Evolutionary conservation across 495 filamentous ascomycete species (phyloP), one percentile per base, ranked within the genome.

Genomic region (Hypoxylon fuscum): DNA sequence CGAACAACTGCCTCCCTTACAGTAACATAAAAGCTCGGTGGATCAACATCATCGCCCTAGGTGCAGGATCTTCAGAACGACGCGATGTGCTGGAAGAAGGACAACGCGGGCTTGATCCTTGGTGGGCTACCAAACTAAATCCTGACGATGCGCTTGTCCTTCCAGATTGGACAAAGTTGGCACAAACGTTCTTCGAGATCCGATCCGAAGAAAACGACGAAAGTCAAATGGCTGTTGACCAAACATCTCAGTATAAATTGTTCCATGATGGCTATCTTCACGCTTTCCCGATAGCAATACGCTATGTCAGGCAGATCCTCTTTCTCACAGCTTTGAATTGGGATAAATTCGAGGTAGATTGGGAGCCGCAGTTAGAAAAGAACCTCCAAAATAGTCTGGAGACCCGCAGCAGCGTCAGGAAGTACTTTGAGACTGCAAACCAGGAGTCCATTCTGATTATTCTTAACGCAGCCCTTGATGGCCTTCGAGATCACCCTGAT

Each of bases 11-110:
- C 66, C 79, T 98, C 9, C 86, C 88, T 1, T 97, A 89, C 59
- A 79, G 76, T 31, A 91, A 96, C 68, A 81, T 92, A 10, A 79
- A 86, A 17, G 95, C 88, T 34, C 85, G 94, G 40, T 98, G 92
- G 92, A 89, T 96, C 43, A 84, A 96, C 74, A 79, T 97, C 25
- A 80, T 97, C 59, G 92, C 92, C 35, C 73, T 96, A 37, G 84
- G 88, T 31, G 81, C 80, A 15, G 82, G 82, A 1, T 75, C 78
- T 3, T 78, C 81, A 29, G 87, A 91, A 66, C 83, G 89, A 43
- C 88, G 88, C 35, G 94, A 97, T 68, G 86, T 96, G 0, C 72
- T 90, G 0, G 95, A 98, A 71, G 94, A 98, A 75, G 95, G 91
- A 2, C 89, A 85, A 55, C 93, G 93, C 71, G 95, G 95, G 2